phyloP scores from a whole-genome alignment of 768 basidiomycete species.

The Psilocybe subaeruginosa region DNA sequence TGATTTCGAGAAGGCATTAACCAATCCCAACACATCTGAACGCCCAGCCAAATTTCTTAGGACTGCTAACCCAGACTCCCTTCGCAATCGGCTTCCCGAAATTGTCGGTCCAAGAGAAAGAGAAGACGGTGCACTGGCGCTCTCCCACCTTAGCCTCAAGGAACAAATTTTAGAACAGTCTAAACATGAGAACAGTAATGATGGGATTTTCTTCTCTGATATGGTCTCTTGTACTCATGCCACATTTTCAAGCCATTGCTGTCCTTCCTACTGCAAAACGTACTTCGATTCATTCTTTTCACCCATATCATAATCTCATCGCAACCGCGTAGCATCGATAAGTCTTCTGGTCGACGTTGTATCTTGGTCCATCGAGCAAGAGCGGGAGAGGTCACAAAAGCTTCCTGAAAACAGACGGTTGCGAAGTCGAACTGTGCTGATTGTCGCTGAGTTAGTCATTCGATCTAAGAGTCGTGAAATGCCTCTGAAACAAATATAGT shows the following conservation, averaged over 20 bases:
- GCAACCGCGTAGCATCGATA: constrained; percentile 25
- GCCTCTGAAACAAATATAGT: constrained; percentile 16
- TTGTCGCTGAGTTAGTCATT: constrained; percentile 35
- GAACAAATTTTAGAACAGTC: constrained; percentile 34
- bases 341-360: constrained; percentile 29
- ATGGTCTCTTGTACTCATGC: constrained; percentile 4
- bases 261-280: constrained; percentile 32
- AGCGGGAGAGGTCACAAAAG: constrained; percentile 17
- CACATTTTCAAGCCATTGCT: constrained; percentile 32
- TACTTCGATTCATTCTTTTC: constrained; percentile 14
- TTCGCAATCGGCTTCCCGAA: constrained; percentile 39
- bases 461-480: not conserved
- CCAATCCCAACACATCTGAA: constrained; percentile 17
- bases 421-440: constrained; percentile 28
- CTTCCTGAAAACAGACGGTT: constrained; percentile 16
- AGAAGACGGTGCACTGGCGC: constrained; percentile 19
- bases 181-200: constrained; percentile 40
- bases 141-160: constrained; percentile 20
- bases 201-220: not conserved
- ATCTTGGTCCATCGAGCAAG: constrained; percentile 30
- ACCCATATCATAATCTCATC: not conserved
- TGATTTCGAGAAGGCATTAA: constrained; percentile 18
- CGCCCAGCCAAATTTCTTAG: constrained; percentile 25
- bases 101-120: constrained; percentile 27
- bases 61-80: constrained; percentile 24